These are phyloP conservation scores for Penicillium steckii DNA, from an alignment of 495 filamentous ascomycete species.

Conservation along the genomic window DNA sequence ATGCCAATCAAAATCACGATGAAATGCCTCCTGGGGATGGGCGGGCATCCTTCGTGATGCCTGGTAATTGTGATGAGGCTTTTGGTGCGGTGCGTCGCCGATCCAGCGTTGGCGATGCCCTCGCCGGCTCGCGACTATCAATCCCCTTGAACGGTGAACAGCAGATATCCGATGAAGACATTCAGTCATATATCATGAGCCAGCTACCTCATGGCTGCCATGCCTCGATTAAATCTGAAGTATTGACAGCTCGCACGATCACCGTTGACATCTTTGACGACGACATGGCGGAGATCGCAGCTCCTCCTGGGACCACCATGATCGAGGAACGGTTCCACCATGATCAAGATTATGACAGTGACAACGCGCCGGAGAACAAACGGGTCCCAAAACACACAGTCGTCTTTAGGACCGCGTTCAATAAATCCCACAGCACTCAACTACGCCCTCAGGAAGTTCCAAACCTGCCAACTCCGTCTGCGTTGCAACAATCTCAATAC, in stretches of 20 bases:
- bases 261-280: slow-evolving; percentile 70
- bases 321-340: slow-evolving; percentile 55
- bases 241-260: slow-evolving; percentile 65
- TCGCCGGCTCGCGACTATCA: slow-evolving; percentile 23
- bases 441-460: slow-evolving; percentile 24
- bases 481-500: slow-evolving; percentile 1
- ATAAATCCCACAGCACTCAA: slow-evolving; percentile 40
- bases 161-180: slow-evolving; percentile 43
- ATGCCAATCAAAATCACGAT: slow-evolving; percentile 10
- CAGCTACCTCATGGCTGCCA: slow-evolving; percentile 44
- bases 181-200: slow-evolving; percentile 44
- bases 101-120: slow-evolving; percentile 21
- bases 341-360: slow-evolving; percentile 28
- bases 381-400: slow-evolving; percentile 40
- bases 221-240: slow-evolving; percentile 64
- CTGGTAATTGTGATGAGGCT: slow-evolving; percentile 38
- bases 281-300: slow-evolving; percentile 54
- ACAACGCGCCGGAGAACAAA: slow-evolving; percentile 8
- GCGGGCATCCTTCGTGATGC: slow-evolving; percentile 38
- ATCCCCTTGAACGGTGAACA: slow-evolving; percentile 32
- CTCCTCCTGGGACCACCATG: slow-evolving; percentile 66
- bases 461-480: background rate
- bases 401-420: slow-evolving; percentile 47
- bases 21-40: slow-evolving; percentile 15
- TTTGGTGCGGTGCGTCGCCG: slow-evolving; percentile 50